phyloP scores from a whole-genome alignment of 73 alveolate genomes.

The Stentor roeselii region DNA sequence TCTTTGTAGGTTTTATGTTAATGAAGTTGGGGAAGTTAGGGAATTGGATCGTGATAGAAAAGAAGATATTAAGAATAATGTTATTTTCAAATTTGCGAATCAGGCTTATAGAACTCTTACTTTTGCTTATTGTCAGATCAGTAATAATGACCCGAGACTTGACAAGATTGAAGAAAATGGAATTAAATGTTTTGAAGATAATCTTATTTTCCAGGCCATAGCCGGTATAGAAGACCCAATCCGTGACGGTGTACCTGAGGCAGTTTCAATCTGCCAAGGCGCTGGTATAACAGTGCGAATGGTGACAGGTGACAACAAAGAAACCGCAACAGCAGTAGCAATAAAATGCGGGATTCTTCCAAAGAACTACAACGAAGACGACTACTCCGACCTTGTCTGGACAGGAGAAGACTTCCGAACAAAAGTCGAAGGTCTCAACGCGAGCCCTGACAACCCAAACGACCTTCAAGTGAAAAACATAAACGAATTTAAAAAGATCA shows the following conservation, averaged over 20 bases:
- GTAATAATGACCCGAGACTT: constrained; percentile 54
- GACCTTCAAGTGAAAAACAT: constrained; percentile 45
- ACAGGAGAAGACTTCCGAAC: constrained; percentile 79
- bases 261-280: constrained; percentile 68
- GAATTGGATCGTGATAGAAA: constrained; percentile 32
- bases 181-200: constrained; percentile 53
- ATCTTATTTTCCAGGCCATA: constrained; percentile 54
- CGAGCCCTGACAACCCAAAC: constrained; percentile 49
- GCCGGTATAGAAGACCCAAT: constrained; percentile 88
- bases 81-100: constrained; percentile 62
- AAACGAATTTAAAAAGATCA: constrained; percentile 80
- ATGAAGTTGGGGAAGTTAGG: constrained; percentile 27
- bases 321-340: constrained; percentile 91
- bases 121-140: constrained; percentile 66
- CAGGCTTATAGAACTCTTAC: constrained; percentile 76
- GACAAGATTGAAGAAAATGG: constrained; percentile 43
- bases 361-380: constrained; percentile 42
- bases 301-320: constrained; percentile 95
- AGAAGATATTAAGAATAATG: constrained; percentile 38
- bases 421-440: constrained; percentile 56
- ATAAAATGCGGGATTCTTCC: constrained; percentile 85
- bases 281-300: constrained; percentile 90
- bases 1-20: background rate
- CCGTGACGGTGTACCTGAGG: constrained; percentile 81
- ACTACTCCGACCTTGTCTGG: constrained; percentile 77